Percentiles rank a stretch among this genome's conserved stretches.
phyloP scores from a whole-genome alignment of 768 basidiomycete genomes.

The Coprinellus micaceus region DNA sequence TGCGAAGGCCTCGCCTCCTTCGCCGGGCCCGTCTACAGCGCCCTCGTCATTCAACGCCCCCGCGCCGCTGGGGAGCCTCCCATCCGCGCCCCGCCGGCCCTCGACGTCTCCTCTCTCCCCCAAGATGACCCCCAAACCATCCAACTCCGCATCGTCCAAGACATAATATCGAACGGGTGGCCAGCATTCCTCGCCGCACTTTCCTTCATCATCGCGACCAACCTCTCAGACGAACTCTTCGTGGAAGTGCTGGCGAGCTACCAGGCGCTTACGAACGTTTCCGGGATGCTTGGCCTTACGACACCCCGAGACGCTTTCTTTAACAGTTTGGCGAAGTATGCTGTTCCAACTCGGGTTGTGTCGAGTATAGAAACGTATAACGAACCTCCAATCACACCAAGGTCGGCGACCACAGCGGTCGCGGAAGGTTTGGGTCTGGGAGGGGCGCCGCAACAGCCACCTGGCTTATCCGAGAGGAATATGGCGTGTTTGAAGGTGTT shows the following conservation, averaged over 20 bases:
- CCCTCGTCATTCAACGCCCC: slow-evolving; percentile 63
- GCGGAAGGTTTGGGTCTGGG: slow-evolving; percentile 69
- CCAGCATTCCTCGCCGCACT: slow-evolving; percentile 88
- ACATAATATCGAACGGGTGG: slow-evolving; percentile 87
- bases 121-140: slow-evolving; percentile 45
- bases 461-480: slow-evolving; percentile 84
- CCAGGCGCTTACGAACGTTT: slow-evolving; percentile 81
- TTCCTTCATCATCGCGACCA: slow-evolving; percentile 85
- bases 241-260: slow-evolving; percentile 79
- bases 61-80: slow-evolving; percentile 59
- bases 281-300: slow-evolving; percentile 80
- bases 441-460: slow-evolving; percentile 46
- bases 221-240: slow-evolving; percentile 89
- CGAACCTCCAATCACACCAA: slow-evolving; percentile 52
- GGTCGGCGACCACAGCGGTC: slow-evolving; percentile 51
- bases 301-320: slow-evolving; percentile 95
- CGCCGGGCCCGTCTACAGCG: slow-evolving; percentile 70
- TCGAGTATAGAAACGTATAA: slow-evolving; percentile 66
- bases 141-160: slow-evolving; percentile 61
- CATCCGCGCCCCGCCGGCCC: slow-evolving; percentile 67
- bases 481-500: slow-evolving; percentile 86
- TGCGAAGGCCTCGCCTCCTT: slow-evolving; percentile 82
- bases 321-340: slow-evolving; percentile 82
- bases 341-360: slow-evolving; percentile 88
- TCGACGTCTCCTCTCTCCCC: slow-evolving; percentile 58